These are phyloP conservation scores for Psilocybe mexicana DNA, from an alignment of 1,284 basidiomycete species.

Conservation along the genomic window DNA sequence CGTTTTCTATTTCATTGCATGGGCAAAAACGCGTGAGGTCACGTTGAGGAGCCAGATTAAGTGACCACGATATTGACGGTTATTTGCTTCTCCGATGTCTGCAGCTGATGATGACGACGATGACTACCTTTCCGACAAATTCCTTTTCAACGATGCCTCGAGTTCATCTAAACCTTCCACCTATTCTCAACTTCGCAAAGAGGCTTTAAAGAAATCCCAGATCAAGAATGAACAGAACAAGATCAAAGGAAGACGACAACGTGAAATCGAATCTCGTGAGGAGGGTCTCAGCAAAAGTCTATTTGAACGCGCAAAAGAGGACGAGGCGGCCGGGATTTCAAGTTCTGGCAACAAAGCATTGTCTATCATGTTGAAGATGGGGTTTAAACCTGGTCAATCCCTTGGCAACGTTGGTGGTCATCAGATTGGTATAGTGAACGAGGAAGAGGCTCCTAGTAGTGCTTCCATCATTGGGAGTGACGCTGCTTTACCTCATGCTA, in stretches of 20 bases:
- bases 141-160: conserved; percentile 50
- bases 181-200: conserved; percentile 68
- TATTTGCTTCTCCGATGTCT: conserved; percentile 47
- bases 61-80: conserved; percentile 22
- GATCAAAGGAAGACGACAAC: conserved; percentile 62
- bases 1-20: not conserved
- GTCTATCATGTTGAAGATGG: conserved; percentile 89
- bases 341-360: conserved; percentile 66
- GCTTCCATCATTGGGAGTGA: not conserved
- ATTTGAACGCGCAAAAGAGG: conserved; percentile 73
- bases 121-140: conserved; percentile 85
- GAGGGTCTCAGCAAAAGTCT: conserved; percentile 77
- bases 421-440: not conserved
- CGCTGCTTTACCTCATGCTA: conserved; percentile 1
- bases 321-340: conserved; percentile 44
- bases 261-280: conserved; percentile 72
- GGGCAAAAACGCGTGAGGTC: not conserved
- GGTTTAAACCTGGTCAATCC: conserved; percentile 78
- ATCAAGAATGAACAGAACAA: conserved; percentile 66
- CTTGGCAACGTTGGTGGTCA: conserved; percentile 44
- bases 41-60: not conserved
- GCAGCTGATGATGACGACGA: conserved; percentile 58
- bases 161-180: conserved; percentile 46
- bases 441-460: not conserved
- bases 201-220: conserved; percentile 55